Percentiles rank a stretch among this genome's conserved stretches.
Evolutionary conservation across 2,329 filamentous ascomycete genomes (phyloP).

Genomic region (Pseudopyrenochaeta lycopersici): DNA sequence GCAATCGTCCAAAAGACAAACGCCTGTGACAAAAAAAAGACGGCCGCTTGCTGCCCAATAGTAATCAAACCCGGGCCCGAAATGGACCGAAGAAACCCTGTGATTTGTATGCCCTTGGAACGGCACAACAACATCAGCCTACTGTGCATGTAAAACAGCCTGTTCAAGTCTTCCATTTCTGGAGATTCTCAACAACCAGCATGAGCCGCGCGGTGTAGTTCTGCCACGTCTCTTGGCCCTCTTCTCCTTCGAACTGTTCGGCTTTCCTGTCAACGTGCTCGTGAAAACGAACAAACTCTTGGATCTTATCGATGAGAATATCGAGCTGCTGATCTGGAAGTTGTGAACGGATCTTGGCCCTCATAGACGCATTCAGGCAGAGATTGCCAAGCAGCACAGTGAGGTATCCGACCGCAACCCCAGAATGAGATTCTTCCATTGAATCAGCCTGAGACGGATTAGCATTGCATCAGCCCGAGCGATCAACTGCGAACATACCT

Average conservation of each 20-base stretch:
- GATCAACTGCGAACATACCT: constrained; percentile 63
- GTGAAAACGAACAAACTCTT: constrained; percentile 70
- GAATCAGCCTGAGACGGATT: constrained; percentile 57
- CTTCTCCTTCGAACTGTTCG: constrained; percentile 56
- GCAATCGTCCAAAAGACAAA: constrained; percentile 10
- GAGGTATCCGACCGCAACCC: constrained; percentile 87
- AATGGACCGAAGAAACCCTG: constrained; percentile 9
- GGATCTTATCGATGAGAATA: constrained; percentile 64
- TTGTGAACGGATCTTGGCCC: constrained; percentile 50
- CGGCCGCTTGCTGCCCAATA: neutral
- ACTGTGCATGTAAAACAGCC: neutral
- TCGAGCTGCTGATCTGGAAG: constrained; percentile 60
- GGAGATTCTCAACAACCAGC: constrained; percentile 60
- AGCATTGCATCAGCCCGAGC: constrained; percentile 9
- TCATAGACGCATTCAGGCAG: constrained; percentile 65
- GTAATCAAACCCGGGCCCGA: constrained; percentile 3
- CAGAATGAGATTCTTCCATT: constrained; percentile 75
- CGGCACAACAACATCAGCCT: constrained; percentile 4
- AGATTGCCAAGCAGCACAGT: constrained; percentile 85
- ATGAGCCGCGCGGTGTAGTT: constrained; percentile 65
- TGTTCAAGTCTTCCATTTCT: constrained; percentile 24
- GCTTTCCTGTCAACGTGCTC: constrained; percentile 63
- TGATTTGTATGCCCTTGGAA: neutral
- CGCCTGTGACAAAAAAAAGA: constrained; percentile 10
- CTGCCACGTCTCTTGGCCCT: constrained; percentile 55